Conservation (phyloP, 2,329 filamentous ascomycete genomes). For the Trichophyton benhamiae region DNA sequence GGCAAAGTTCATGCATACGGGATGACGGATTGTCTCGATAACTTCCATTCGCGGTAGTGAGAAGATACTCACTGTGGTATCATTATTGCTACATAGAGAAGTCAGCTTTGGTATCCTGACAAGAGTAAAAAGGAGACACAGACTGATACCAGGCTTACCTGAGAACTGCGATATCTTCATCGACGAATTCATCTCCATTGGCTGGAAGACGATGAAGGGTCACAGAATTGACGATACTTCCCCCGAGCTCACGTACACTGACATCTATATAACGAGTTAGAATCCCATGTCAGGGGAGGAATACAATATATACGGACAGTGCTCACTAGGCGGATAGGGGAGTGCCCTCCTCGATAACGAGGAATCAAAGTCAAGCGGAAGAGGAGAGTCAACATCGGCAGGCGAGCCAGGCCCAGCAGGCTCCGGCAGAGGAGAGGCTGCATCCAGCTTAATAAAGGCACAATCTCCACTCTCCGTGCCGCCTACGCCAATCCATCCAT, state of each 20-base stretch:
- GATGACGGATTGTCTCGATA: conserved; percentile 59
- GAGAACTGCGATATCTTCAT: conserved; percentile 45
- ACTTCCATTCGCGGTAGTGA: conserved; percentile 56
- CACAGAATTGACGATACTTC: conserved; percentile 55
- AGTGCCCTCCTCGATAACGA: conserved; percentile 16
- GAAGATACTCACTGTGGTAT: conserved; percentile 76
- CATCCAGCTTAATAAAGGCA: conserved; percentile 50
- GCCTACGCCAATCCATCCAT: conserved; percentile 83
- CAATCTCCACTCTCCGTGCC: conserved; percentile 77
- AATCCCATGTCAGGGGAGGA: background rate
- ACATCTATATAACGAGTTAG: conserved; percentile 31
- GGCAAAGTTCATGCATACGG: conserved; percentile 83
- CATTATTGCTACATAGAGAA: conserved; percentile 65
- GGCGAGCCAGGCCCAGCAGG: background rate
- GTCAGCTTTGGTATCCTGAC: conserved; percentile 44
- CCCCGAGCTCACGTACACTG: conserved; percentile 47
- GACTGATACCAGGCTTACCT: conserved; percentile 26
- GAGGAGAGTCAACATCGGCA: conserved; percentile 44
- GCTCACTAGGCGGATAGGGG: conserved; percentile 17
- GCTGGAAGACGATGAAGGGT: conserved; percentile 47
- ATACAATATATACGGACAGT: background rate
- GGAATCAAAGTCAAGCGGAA: conserved; percentile 40
- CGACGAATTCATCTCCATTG: conserved; percentile 29
- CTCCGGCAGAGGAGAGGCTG: conserved; percentile 11
- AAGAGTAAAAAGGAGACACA: too few relatives aligned